Percentiles rank a stretch among this genome's conserved stretches.
Evolutionary conservation across 805 yeast genomes (phyloP).

Genomic region (Crinitomyces ghanaensis): DNA sequence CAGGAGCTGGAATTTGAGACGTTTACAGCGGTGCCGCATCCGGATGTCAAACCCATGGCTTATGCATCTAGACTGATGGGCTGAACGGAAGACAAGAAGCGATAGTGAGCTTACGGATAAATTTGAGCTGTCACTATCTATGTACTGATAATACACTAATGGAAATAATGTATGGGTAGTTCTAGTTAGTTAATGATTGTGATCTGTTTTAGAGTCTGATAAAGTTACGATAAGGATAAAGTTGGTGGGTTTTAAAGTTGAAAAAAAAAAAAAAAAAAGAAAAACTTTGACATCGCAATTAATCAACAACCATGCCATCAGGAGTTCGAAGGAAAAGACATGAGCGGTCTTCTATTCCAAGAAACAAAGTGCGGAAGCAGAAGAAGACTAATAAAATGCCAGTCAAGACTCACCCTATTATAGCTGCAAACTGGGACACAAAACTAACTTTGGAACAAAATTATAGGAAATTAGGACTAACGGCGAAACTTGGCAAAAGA

Average conservation of each 20-base stretch:
- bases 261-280: too few species aligned
- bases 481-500: slow-evolving; percentile 48
- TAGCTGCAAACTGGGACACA: slow-evolving; percentile 86
- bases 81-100: too few species aligned
- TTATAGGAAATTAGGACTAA: slow-evolving; percentile 70
- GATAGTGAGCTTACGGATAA: too few species aligned
- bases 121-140: too few species aligned
- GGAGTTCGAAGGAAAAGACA: slow-evolving; percentile 77
- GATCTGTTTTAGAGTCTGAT: too few species aligned
- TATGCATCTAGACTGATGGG: slow-evolving; percentile 38
- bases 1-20: slow-evolving; percentile 43
- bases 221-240: too few species aligned
- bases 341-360: slow-evolving; percentile 58
- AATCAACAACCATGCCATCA: slow-evolving; percentile 23
- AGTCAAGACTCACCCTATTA: slow-evolving; percentile 63
- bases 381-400: slow-evolving; percentile 59
- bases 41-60: slow-evolving; percentile 90
- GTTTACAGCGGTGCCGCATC: slow-evolving; percentile 80
- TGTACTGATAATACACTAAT: too few species aligned
- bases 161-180: too few species aligned
- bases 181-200: too few species aligned
- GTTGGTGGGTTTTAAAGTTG: too few species aligned
- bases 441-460: slow-evolving; percentile 73
- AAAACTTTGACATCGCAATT: too few species aligned
- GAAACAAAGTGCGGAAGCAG: slow-evolving; percentile 58